Evolutionary conservation across 2,329 filamentous ascomycete species (phyloP).

Genomic region (Apiospora rasikravindrae): DNA sequence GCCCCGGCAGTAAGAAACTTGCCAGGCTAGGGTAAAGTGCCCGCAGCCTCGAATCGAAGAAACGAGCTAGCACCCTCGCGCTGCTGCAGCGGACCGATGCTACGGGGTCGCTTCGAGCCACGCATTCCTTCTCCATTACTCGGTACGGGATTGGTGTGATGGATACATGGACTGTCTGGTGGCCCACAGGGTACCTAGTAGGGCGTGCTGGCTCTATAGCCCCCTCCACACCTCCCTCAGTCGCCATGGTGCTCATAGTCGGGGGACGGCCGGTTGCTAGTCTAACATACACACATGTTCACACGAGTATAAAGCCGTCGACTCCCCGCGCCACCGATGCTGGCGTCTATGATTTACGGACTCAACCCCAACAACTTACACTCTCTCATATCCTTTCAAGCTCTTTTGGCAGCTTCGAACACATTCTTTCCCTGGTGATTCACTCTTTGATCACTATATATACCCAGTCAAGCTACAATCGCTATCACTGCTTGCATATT

Average conservation of each 20-base stretch:
- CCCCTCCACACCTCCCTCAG: constrained; percentile 1
- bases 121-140: background rate
- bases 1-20: background rate
- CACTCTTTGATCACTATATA: constrained; percentile 37
- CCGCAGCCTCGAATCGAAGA: constrained; percentile 15
- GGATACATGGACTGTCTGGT: background rate
- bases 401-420: constrained; percentile 31
- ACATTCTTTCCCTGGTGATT: constrained; percentile 35
- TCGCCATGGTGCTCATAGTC: background rate
- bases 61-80: background rate
- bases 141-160: constrained; percentile 10
- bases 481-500: constrained; percentile 23
- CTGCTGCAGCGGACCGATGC: constrained; percentile 1
- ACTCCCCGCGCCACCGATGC: background rate
- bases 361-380: constrained; percentile 25
- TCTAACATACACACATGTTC: background rate
- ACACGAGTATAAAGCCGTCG: constrained; percentile 4
- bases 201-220: constrained; percentile 3
- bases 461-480: constrained; percentile 24
- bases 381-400: constrained; percentile 28
- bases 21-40: constrained; percentile 1
- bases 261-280: background rate
- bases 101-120: constrained; percentile 7
- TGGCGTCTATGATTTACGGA: background rate
- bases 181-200: constrained; percentile 16